These are phyloP conservation scores for Colletotrichum endophyticum DNA, from an alignment of 2,329 filamentous ascomycete species.

Conservation along the genomic window DNA sequence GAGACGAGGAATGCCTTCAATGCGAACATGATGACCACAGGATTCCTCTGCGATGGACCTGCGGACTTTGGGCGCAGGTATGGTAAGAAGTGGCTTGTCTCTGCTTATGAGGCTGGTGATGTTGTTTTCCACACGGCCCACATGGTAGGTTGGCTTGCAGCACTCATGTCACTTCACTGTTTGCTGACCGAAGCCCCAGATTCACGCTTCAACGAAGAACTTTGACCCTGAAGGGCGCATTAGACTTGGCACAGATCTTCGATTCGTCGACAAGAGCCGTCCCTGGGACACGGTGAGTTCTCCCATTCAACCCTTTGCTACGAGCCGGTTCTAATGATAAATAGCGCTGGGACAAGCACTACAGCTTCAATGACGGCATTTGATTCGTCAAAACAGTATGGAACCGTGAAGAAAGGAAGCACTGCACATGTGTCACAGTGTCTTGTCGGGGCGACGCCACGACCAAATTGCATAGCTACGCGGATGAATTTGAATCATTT, in stretches of 20 bases:
- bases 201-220: conserved; percentile 63
- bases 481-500: not conserved
- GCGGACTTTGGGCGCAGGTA: conserved; percentile 32
- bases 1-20: conserved; percentile 59
- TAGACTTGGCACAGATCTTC: conserved; percentile 59
- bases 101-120: conserved; percentile 43
- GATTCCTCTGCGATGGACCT: conserved; percentile 47
- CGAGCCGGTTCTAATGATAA: not conserved
- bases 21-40: conserved; percentile 62
- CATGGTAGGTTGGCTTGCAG: conserved; percentile 23
- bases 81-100: conserved; percentile 37
- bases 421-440: not conserved
- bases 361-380: conserved; percentile 1
- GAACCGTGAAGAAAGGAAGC: not conserved
- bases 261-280: conserved; percentile 55
- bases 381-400: not conserved
- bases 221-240: conserved; percentile 55
- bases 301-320: accelerated
- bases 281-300: conserved; percentile 50
- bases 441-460: not conserved
- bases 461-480: not conserved
- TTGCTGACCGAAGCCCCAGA: not conserved
- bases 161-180: too few species aligned
- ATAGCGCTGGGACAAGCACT: conserved; percentile 6
- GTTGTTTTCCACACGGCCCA: conserved; percentile 43